These are phyloP conservation scores for Pestalotiopsis sp. DNA, from an alignment of 2,329 filamentous ascomycete species.

Conservation along the genomic window DNA sequence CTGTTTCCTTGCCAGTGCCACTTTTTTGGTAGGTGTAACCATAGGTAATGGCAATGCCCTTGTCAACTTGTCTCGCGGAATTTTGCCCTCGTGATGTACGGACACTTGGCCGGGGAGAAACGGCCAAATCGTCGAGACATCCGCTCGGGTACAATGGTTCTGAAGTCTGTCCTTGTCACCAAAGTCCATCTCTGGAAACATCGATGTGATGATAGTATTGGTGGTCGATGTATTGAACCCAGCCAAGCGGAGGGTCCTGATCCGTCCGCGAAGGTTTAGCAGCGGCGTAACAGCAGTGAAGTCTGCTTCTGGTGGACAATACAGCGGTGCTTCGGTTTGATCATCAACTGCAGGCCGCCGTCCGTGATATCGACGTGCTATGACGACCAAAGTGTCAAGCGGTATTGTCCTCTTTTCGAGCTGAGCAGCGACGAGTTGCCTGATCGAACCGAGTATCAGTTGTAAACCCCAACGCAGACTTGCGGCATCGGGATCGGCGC, in stretches of 20 bases:
- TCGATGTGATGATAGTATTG: neutral
- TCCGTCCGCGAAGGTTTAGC: neutral
- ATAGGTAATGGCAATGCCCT: neutral
- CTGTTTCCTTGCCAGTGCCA: neutral
- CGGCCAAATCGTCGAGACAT: slow-evolving; percentile 10
- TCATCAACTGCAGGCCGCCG: neutral
- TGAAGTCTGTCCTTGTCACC: neutral
- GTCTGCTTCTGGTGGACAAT: slow-evolving; percentile 8
- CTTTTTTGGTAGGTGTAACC: neutral
- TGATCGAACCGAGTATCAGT: neutral
- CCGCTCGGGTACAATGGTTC: neutral
- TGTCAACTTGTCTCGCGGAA: neutral
- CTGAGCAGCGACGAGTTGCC: slow-evolving; percentile 1
- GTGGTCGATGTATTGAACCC: slow-evolving; percentile 9
- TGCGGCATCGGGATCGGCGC: neutral
- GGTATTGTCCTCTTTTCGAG: neutral
- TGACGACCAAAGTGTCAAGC: slow-evolving; percentile 6
- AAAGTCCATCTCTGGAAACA: slow-evolving; percentile 6
- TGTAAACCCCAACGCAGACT: neutral
- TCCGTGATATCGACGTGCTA: slow-evolving; percentile 14
- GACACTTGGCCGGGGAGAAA: slow-evolving; percentile 8
- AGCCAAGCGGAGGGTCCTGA: slow-evolving; percentile 8
- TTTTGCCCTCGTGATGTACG: neutral
- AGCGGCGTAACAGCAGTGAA: neutral
- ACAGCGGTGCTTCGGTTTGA: neutral